Evolutionary conservation across 805 yeast species (phyloP).

Genomic region (Ogataea paraovalis): DNA sequence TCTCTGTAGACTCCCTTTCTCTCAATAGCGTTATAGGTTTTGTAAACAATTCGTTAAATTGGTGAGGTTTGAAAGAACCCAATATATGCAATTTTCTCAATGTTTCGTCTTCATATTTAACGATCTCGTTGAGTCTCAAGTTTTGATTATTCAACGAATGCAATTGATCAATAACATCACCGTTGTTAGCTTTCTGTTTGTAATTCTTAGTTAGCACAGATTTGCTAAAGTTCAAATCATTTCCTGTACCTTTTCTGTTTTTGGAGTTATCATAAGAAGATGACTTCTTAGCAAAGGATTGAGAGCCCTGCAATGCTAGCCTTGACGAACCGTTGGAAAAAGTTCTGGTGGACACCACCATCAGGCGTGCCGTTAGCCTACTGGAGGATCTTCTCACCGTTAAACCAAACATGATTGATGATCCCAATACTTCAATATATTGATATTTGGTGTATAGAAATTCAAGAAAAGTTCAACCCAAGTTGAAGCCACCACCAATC

Average conservation of each 20-base stretch:
- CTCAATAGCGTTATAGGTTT: constrained; percentile 60
- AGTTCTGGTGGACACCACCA: not conserved
- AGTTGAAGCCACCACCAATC: no score
- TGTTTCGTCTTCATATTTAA: constrained; percentile 38
- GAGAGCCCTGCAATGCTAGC: constrained; percentile 4
- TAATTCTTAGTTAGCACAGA: constrained; percentile 22
- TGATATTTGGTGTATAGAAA: no score
- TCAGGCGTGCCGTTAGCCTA: not conserved
- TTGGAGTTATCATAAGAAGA: constrained; percentile 20
- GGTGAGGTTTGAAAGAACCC: constrained; percentile 66
- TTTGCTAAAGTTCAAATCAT: constrained; percentile 26
- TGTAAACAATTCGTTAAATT: constrained; percentile 61
- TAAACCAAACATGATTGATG: not conserved
- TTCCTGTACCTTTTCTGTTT: constrained; percentile 32
- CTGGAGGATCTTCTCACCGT: not conserved
- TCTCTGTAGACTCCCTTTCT: constrained; percentile 38
- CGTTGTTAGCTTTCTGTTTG: constrained; percentile 22
- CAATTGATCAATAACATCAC: constrained; percentile 15
- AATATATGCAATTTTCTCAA: constrained; percentile 43
- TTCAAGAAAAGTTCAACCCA: no score
- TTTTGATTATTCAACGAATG: constrained; percentile 14
- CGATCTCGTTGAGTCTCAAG: constrained; percentile 27
- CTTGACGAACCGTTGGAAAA: not conserved
- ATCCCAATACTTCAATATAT: no score
- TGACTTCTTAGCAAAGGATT: constrained; percentile 28